These are phyloP conservation scores for Aspergillus avenaceus DNA, from an alignment of 495 filamentous ascomycete species.

Conservation along the genomic window DNA sequence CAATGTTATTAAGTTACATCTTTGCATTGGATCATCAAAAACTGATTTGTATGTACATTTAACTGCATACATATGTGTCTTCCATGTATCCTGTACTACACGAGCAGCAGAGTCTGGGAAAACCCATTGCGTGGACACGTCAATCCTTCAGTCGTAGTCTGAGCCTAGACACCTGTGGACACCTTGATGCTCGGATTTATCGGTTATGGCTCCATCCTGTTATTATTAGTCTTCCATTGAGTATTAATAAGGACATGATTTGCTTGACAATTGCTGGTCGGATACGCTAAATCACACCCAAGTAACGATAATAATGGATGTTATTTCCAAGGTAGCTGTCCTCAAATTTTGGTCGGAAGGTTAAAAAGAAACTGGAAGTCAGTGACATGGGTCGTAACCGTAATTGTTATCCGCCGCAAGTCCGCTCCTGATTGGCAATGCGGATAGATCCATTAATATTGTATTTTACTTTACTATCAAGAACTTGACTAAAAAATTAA, in stretches of 20 bases:
- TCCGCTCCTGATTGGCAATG: no score
- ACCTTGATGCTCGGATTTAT: constrained; percentile 4
- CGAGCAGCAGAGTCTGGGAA: neutral
- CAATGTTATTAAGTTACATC: neutral
- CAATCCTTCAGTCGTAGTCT: neutral
- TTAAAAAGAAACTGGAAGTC: no score
- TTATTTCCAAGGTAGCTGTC: neutral
- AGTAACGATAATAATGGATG: neutral
- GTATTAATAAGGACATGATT: neutral
- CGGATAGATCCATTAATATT: no score
- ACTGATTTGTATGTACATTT: no score
- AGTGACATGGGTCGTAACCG: neutral
- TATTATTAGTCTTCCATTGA: neutral
- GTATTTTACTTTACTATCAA: no score
- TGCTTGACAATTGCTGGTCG: neutral
- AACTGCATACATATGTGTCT: neutral
- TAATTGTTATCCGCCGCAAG: no score
- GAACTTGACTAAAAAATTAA: no score
- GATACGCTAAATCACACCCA: neutral
- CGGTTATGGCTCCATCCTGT: constrained; percentile 3
- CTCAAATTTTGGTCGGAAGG: neutral
- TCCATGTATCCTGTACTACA: neutral
- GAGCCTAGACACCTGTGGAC: constrained; percentile 11
- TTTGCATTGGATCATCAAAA: neutral
- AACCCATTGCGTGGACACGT: constrained; percentile 5